Percentiles rank a stretch among this genome's conserved stretches.
Evolutionary conservation across 805 yeast genomes (phyloP).

Genomic region (Ogataea naganishii): DNA sequence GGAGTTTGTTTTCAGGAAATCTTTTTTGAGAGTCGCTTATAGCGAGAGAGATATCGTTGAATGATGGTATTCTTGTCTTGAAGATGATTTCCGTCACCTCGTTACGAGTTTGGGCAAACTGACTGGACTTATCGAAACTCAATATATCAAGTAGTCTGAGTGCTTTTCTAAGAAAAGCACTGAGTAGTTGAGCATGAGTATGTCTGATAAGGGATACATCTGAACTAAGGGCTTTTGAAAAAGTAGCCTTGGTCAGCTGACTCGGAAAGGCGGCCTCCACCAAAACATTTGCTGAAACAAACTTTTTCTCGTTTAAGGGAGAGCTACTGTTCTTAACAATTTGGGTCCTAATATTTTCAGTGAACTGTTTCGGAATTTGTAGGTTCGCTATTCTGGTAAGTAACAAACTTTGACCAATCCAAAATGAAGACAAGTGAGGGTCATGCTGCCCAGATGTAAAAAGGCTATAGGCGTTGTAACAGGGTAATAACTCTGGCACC

Average conservation of each 20-base stretch:
- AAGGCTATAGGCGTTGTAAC: constrained; percentile 51
- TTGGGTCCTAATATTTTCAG: constrained; percentile 4
- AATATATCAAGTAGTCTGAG: constrained; percentile 23
- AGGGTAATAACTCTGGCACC: constrained; percentile 66
- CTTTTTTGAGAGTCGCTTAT: constrained; percentile 31
- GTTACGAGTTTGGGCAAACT: constrained; percentile 7
- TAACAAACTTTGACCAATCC: constrained; percentile 67
- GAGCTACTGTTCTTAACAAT: constrained; percentile 2
- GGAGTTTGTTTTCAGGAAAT: constrained; percentile 31
- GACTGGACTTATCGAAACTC: constrained; percentile 8
- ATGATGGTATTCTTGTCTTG: constrained; percentile 37
- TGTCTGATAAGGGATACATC: constrained; percentile 49
- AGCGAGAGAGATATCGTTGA: constrained; percentile 32
- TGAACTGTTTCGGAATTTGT: constrained; percentile 38
- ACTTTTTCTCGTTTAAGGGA: constrained; percentile 1
- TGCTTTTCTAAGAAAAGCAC: constrained; percentile 47
- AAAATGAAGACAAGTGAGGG: constrained; percentile 72
- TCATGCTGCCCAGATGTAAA: constrained; percentile 63
- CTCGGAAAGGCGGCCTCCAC: constrained; percentile 57
- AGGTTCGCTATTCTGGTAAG: constrained; percentile 50
- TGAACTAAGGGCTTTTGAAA: constrained; percentile 50
- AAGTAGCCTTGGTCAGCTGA: constrained; percentile 46
- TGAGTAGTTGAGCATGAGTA: constrained; percentile 51
- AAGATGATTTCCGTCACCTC: constrained; percentile 16
- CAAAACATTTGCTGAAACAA: constrained; percentile 21